Base-by-base conservation (phyloP, 805 yeast species). In the Ogataea corticis region DNA sequence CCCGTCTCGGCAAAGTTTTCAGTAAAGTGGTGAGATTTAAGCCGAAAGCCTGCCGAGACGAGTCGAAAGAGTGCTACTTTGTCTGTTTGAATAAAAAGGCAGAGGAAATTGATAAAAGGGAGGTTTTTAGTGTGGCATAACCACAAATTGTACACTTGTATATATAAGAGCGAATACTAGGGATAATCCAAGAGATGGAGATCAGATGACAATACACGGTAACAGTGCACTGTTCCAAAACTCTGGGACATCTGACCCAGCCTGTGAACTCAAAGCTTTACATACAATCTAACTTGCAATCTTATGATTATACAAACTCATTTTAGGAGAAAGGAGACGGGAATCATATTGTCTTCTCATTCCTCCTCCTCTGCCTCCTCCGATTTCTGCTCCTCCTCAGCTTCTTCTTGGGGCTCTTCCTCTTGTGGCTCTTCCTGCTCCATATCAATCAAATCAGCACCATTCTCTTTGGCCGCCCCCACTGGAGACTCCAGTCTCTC, bases 11-110 rank as follows among this genome's bases (percentile, higher is more conserved):
- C 27, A 66, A 64, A 38, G 79, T 79, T 14, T 94, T 94, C 64
- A 66, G 68, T 2, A 74, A 68, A 40, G 97, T 90, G 0, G 63
- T 68, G 41, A 71, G 87, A 44, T 81, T 76, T 56, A 94, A 94
- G 61, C 99, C 99, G 0, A 72, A 69, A 9, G 89, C 97, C 0
- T 82, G 91, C 23, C 72, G 97, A 41, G 66, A 70, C 14, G 95
- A 85, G 56, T 88, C 95, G 50, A 79, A 82, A 47, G 99, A 94
- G 63, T 76, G 83, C 58, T 94, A 89, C 62, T 82, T 92, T 52
- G 77, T 94, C 2, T 88, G 87, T 9, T 56, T 77, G n/a, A 70
- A 72, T 13, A 63, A 63, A 36, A 79, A 79, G 56, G 72, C 64
- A 43, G 59, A 62, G 18, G 48, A 58, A 15, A 42, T 63, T 9